Percentiles rank a stretch among this genome's conserved stretches.
Conservation (phyloP, 2,329 filamentous ascomycete genomes). For the Paracorniculantispora psalliotae region DNA sequence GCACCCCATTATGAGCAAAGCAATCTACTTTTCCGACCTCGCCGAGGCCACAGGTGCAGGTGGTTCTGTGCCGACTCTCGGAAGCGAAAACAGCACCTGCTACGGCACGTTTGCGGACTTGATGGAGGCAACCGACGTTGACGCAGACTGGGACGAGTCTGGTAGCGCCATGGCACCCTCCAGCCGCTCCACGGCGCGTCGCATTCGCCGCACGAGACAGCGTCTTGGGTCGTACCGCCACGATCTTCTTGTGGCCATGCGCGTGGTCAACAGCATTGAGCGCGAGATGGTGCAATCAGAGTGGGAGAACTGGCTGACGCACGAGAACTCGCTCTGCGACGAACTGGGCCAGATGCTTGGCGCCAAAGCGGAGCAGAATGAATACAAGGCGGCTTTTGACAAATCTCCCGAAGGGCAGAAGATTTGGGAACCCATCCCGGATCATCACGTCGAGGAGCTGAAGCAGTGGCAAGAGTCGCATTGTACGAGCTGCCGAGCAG, state of each 20-base stretch:
- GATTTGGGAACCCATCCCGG: constrained; percentile 22
- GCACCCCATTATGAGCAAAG: constrained; percentile 75
- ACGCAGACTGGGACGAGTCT: constrained; percentile 51
- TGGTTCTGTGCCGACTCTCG: constrained; percentile 29
- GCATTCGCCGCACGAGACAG: constrained; percentile 75
- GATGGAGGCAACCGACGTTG: constrained; percentile 52
- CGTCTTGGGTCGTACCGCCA: constrained; percentile 80
- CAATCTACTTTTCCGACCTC: constrained; percentile 78
- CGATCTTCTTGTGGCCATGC: constrained; percentile 83
- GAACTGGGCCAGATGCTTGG: constrained; percentile 48
- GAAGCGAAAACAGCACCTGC: constrained; percentile 48
- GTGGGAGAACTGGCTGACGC: constrained; percentile 87
- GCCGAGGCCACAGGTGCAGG: constrained; percentile 53
- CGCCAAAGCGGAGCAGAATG: constrained; percentile 20
- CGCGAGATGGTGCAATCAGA: constrained; percentile 78
- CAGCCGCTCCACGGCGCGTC: constrained; percentile 52
- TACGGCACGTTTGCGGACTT: constrained; percentile 59
- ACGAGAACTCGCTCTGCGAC: constrained; percentile 72
- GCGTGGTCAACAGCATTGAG: constrained; percentile 85
- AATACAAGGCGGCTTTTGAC: constrained; percentile 16
- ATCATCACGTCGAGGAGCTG: constrained; percentile 1
- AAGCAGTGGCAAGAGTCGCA: constrained; percentile 8
- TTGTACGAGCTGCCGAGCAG: constrained; percentile 9
- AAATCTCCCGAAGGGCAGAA: constrained; percentile 26
- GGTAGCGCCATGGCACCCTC: constrained; percentile 42